These are phyloP conservation scores for Cordyceps pruinosa DNA, from an alignment of 2,329 filamentous ascomycete genomes.

Conservation along the genomic window DNA sequence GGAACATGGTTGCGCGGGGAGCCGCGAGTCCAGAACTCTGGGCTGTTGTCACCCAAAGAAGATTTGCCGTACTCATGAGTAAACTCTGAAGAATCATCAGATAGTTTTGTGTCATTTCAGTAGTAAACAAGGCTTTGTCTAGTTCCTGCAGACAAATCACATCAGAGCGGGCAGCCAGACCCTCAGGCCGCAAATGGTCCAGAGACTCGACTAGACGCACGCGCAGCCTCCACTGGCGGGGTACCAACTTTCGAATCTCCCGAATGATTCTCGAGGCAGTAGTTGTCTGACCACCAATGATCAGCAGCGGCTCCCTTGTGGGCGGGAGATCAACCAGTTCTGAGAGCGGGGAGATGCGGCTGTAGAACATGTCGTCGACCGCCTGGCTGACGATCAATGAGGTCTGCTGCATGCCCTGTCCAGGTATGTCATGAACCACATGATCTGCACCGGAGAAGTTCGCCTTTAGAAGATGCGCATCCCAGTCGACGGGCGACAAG, in stretches of 20 bases:
- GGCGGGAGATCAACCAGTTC: background rate
- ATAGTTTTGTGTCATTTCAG: background rate
- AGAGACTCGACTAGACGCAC: background rate
- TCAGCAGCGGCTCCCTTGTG: background rate
- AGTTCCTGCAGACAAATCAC: background rate
- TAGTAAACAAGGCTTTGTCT: background rate
- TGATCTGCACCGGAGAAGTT: background rate
- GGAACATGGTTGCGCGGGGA: background rate
- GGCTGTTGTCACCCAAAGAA: background rate
- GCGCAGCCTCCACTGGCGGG: background rate
- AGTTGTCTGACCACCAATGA: background rate
- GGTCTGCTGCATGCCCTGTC: background rate
- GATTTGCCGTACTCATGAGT: background rate
- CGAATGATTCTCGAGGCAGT: background rate
- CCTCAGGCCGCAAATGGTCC: background rate
- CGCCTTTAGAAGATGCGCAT: background rate
- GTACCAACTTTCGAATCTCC: background rate
- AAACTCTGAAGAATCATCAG: background rate
- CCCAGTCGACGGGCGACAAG: background rate
- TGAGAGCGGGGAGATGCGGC: background rate
- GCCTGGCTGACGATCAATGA: background rate
- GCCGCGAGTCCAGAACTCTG: background rate
- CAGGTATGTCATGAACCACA: background rate
- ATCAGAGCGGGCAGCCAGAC: background rate
- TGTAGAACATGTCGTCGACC: background rate